A percentile compares a stretch with the other conserved stretches of the same genome.
Conservation (phyloP, 805 yeast species). For the Starmerella bombi region DNA sequence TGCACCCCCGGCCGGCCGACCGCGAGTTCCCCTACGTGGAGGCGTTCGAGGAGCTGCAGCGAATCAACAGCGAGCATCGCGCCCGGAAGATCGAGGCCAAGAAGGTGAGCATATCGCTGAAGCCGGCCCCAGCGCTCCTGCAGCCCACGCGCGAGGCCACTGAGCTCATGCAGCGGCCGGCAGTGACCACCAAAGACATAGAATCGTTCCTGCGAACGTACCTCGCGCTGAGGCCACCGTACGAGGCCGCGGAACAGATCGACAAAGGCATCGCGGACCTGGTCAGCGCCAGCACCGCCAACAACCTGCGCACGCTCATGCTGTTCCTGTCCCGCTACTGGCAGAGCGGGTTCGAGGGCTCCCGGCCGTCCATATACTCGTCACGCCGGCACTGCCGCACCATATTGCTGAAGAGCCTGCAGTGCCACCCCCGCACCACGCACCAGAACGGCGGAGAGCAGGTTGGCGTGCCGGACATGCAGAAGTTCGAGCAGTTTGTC, state of each 20-base stretch:
- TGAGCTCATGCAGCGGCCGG: slow-evolving; percentile 12
- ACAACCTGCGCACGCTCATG: slow-evolving; percentile 22
- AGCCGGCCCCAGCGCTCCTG: neutral
- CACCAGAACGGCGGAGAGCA: slow-evolving; percentile 17
- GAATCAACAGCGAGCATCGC: neutral
- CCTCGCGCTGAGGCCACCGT: slow-evolving; percentile 8
- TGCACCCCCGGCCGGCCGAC: slow-evolving; percentile 1
- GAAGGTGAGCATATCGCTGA: neutral
- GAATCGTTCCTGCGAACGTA: slow-evolving; percentile 18
- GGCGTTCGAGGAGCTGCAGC: neutral
- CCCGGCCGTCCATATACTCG: slow-evolving; percentile 16
- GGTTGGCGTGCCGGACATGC: slow-evolving; percentile 21
- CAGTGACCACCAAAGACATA: slow-evolving; percentile 18
- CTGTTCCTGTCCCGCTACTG: slow-evolving; percentile 21
- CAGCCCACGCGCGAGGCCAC: slow-evolving; percentile 6
- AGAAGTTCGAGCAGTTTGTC: slow-evolving; percentile 20
- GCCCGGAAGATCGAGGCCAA: neutral
- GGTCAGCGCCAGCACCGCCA: slow-evolving; percentile 17
- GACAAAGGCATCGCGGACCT: slow-evolving; percentile 18
- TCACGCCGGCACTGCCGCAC: slow-evolving; percentile 21
- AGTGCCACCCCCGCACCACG: slow-evolving; percentile 19
- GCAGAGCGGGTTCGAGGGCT: slow-evolving; percentile 21
- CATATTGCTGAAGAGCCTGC: slow-evolving; percentile 21
- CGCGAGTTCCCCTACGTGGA: slow-evolving; percentile 6
- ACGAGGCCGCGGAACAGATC: slow-evolving; percentile 12